These are phyloP conservation scores for Wickerhamiella australiensis DNA, from an alignment of 805 yeast species.

Conservation along the genomic window DNA sequence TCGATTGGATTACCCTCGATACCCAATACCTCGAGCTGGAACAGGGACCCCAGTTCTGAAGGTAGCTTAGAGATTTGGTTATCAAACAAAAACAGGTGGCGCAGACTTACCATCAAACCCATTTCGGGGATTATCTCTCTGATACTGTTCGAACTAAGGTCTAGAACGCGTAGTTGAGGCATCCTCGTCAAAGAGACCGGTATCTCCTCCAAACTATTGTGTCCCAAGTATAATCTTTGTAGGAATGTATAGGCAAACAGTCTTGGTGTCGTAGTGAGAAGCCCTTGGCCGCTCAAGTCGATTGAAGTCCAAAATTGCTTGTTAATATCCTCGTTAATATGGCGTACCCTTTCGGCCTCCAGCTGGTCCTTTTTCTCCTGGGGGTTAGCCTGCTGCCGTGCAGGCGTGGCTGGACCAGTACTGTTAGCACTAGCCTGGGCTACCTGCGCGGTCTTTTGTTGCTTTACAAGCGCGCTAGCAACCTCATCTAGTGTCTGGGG, in stretches of 20 bases:
- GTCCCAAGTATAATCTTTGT: slow-evolving; percentile 76
- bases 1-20: slow-evolving; percentile 87
- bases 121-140: slow-evolving; percentile 68
- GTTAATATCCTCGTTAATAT: slow-evolving; percentile 30
- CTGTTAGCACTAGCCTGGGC: slow-evolving; percentile 25
- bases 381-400: slow-evolving; percentile 20
- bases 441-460: slow-evolving; percentile 15
- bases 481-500: slow-evolving; percentile 29
- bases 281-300: slow-evolving; percentile 83
- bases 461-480: slow-evolving; percentile 30
- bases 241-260: slow-evolving; percentile 72
- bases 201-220: slow-evolving; percentile 57
- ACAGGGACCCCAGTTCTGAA: slow-evolving; percentile 70
- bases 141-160: slow-evolving; percentile 67
- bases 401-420: slow-evolving; percentile 17
- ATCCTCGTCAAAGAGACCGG: slow-evolving; percentile 61
- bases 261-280: slow-evolving; percentile 55
- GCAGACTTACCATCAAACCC: slow-evolving; percentile 68
- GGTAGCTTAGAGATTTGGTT: slow-evolving; percentile 70
- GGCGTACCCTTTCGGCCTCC: slow-evolving; percentile 33
- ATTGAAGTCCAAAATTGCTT: slow-evolving; percentile 90
- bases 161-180: slow-evolving; percentile 66
- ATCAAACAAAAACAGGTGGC: slow-evolving; percentile 77
- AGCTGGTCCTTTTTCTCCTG: slow-evolving; percentile 28
- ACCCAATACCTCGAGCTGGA: slow-evolving; percentile 76